phyloP scores from a whole-genome alignment of 352 stramenopile genomes.

The Phytophthora aleatoria region DNA sequence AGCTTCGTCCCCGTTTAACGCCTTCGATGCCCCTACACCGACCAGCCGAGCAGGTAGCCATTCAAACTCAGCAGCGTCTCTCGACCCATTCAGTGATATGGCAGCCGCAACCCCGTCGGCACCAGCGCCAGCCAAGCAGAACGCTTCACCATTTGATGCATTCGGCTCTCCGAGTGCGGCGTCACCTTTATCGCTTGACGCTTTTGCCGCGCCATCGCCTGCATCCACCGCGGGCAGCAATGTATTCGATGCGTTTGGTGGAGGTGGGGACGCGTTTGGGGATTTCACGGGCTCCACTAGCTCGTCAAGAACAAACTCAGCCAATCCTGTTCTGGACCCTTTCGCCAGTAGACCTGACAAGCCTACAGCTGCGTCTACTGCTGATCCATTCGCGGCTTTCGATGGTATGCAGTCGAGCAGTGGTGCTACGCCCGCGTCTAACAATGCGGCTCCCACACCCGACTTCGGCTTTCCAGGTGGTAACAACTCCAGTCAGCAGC shows the following conservation, averaged over 20 bases:
- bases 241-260: slow-evolving; percentile 47
- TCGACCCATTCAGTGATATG: slow-evolving; percentile 48
- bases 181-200: slow-evolving; percentile 36
- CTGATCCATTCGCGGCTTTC: slow-evolving; percentile 74
- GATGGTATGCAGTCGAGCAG: slow-evolving; percentile 44
- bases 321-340: slow-evolving; percentile 35
- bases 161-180: slow-evolving; percentile 29
- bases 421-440: slow-evolving; percentile 9
- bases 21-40: slow-evolving; percentile 38
- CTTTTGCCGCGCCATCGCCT: slow-evolving; percentile 38
- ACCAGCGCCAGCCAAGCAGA: slow-evolving; percentile 17
- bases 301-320: slow-evolving; percentile 37
- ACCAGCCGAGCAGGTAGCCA: slow-evolving; percentile 23
- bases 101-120: slow-evolving; percentile 17
- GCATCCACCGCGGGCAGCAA: slow-evolving; percentile 25
- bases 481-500: slow-evolving; percentile 23
- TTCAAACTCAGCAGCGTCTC: slow-evolving; percentile 27
- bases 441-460: slow-evolving; percentile 16
- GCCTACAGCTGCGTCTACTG: slow-evolving; percentile 11
- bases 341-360: slow-evolving; percentile 29
- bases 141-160: slow-evolving; percentile 48
- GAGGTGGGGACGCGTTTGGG: slow-evolving; percentile 34
- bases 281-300: slow-evolving; percentile 37
- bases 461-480: slow-evolving; percentile 24
- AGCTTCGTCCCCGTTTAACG: slow-evolving; percentile 46